Base-by-base conservation (phyloP, 129 eudicot genomes). In the Artemisia argyi region DNA sequence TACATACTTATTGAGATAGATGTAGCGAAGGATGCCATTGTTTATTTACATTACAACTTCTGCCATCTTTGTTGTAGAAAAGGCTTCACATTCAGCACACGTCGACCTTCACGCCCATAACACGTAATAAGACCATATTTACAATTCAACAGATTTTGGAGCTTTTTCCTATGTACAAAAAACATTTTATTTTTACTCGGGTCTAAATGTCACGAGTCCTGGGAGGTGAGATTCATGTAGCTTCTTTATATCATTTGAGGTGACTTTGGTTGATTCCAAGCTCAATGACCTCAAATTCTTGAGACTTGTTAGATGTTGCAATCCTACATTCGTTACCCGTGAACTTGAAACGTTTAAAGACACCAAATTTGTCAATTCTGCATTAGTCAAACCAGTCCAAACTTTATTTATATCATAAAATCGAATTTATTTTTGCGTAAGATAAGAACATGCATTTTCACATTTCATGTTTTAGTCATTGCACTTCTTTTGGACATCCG, bases 211-310 rank as follows among this genome's bases (percentile, higher is more conserved):
- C 58, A 95, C 82, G 46, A 95, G 82, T 75, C 88, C 84, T 3
- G 96, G 95, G 61, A 95, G 95, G 54, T 80, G 76, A 20, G 80
- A 64, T 30, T 85, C 75, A 58, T 90, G 99, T 28, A 95, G 97
- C 82, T 75, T 91, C 86, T 78, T 84, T 13, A 95, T 91, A 83
- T 95, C 99, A 47, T 73, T 75, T 57, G 97, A 89, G 57, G 89
- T 90, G 58, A 95, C 97, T 83, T 90, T 95, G 81, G 96, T 88
- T 13, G 97, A 91, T 67, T 95, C 99, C 85, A 95, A 75, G 28
- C 88, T 80, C 35, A 95, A 82, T 3, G 99, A 95, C 48, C 84
- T 89, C 76, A 95, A 59, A 16, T 86, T 88, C 84, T 90, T 91
- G 3, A 95, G 88, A 0, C 73, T 66, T 76, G 79, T 85, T 78